Percentiles rank a stretch among this genome's conserved stretches.
Conservation (phyloP, 1,284 basidiomycete genomes). For the Rhodotorula sp. region DNA sequence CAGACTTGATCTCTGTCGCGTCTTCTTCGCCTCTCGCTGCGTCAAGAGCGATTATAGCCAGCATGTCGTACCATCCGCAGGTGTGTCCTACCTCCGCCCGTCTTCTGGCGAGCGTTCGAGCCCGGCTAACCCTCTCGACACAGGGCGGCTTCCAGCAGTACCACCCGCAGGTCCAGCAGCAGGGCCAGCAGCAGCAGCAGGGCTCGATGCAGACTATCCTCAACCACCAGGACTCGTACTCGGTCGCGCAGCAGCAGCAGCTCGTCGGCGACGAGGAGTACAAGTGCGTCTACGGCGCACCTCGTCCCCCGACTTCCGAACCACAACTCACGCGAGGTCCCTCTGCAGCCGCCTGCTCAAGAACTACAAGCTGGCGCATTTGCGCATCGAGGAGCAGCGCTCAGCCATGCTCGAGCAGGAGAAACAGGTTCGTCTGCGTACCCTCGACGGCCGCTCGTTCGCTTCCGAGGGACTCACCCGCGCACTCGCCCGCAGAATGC, state of each 20-base stretch:
- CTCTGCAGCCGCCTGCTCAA: constrained; percentile 35
- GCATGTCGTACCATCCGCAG: constrained; percentile 26
- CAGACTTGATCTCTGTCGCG: background rate
- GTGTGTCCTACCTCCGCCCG: background rate
- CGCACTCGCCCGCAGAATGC: constrained; percentile 55
- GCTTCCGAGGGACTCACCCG: background rate
- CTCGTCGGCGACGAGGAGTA: constrained; percentile 42
- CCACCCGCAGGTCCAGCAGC: background rate
- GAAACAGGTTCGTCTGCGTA: constrained; percentile 55
- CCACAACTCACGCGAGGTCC: no score
- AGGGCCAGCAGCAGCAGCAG: background rate
- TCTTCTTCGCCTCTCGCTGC: background rate
- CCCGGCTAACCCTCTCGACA: background rate
- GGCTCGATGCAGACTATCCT: constrained; percentile 12
- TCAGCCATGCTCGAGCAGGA: constrained; percentile 76
- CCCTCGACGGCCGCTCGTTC: no score
- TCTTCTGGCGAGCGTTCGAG: background rate
- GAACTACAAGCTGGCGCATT: constrained; percentile 72
- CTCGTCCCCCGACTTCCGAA: no score
- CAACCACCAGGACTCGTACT: constrained; percentile 23
- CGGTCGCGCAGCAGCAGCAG: constrained; percentile 7
- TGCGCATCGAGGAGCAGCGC: constrained; percentile 78
- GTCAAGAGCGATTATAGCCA: background rate
- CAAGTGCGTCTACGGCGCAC: constrained; percentile 28
- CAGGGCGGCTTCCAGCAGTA: constrained; percentile 17